A percentile compares a stretch with the other conserved stretches of the same genome.
Evolutionary conservation across 176 grass and related monocot genomes (phyloP).

Genomic region (Raddia guianensis): DNA sequence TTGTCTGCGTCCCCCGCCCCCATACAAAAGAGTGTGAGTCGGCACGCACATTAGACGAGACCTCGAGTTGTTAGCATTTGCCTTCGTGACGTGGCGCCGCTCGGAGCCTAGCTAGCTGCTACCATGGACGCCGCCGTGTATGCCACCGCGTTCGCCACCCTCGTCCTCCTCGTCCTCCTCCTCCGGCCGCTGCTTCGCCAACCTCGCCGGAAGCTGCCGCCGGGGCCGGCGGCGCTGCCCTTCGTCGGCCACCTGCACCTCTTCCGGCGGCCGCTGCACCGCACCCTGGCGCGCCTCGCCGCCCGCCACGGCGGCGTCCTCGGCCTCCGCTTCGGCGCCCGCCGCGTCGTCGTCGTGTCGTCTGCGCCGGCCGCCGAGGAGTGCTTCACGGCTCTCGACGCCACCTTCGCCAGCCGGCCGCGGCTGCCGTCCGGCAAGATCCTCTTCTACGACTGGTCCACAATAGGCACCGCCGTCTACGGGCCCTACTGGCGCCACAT

Average conservation of each 20-base stretch:
- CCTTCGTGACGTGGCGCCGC: too few species aligned
- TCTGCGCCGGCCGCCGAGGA: constrained; percentile 27
- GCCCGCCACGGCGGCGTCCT: constrained; percentile 37
- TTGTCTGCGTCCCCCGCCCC: too few species aligned
- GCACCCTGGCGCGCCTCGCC: constrained; percentile 42
- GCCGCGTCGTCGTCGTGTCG: constrained; percentile 49
- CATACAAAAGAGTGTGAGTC: too few species aligned
- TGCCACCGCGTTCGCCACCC: background rate
- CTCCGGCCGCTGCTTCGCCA: background rate
- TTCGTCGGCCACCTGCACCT: constrained; percentile 63
- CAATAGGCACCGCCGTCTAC: constrained; percentile 34
- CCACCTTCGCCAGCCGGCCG: constrained; percentile 15
- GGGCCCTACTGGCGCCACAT: constrained; percentile 38
- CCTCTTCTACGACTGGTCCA: constrained; percentile 27
- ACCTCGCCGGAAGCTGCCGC: constrained; percentile 1
- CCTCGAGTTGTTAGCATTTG: too few species aligned
- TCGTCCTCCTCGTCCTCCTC: background rate
- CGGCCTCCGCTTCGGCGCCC: constrained; percentile 48
- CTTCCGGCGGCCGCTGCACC: constrained; percentile 59
- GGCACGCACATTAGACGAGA: too few species aligned
- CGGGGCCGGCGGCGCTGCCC: constrained; percentile 33
- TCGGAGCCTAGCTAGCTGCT: too few species aligned
- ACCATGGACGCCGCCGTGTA: background rate
- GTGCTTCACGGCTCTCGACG: constrained; percentile 52
- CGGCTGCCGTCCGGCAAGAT: background rate